These are phyloP conservation scores for Knufia petricola DNA, from an alignment of 2,329 filamentous ascomycete species.

Conservation along the genomic window DNA sequence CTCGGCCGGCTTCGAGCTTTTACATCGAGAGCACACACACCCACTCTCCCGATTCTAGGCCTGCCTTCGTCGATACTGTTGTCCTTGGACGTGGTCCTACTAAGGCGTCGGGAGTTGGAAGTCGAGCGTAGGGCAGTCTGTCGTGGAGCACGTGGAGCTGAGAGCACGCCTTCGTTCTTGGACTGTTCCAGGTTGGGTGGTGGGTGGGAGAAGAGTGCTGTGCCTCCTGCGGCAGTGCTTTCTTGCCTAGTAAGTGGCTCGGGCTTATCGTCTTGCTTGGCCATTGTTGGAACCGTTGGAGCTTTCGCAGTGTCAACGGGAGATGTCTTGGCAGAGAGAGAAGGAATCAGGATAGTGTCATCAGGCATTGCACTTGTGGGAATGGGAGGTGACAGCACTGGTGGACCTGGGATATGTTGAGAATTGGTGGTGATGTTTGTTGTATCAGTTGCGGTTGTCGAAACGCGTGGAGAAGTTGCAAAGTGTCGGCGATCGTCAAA, in stretches of 20 bases:
- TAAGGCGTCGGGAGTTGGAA: conserved; percentile 21
- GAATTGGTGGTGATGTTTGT: conserved; percentile 21
- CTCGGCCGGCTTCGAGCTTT: conserved; percentile 97
- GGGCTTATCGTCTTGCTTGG: conserved; percentile 2
- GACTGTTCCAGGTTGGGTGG: neutral
- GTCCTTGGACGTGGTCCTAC: conserved; percentile 18
- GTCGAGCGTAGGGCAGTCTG: conserved; percentile 16
- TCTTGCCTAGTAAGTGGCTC: neutral
- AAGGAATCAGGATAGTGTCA: neutral
- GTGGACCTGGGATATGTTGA: conserved; percentile 16
- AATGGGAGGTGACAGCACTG: conserved; percentile 19
- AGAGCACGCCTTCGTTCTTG: conserved; percentile 9
- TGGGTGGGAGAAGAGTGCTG: conserved; percentile 1
- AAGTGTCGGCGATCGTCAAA: conserved; percentile 29
- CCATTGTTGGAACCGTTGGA: too few relatives aligned
- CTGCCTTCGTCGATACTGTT: conserved; percentile 19
- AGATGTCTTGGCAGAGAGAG: neutral
- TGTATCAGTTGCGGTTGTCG: conserved; percentile 21
- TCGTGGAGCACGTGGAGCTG: conserved; percentile 17
- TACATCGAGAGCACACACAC: conserved; percentile 87
- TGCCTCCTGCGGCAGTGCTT: neutral
- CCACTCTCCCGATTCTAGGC: conserved; percentile 56
- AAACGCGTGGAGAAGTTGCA: conserved; percentile 14
- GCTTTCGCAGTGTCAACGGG: neutral
- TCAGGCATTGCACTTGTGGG: neutral